Evolutionary conservation across 805 yeast species (phyloP).

Genomic region (Isabelozyma pseudorhagii): DNA sequence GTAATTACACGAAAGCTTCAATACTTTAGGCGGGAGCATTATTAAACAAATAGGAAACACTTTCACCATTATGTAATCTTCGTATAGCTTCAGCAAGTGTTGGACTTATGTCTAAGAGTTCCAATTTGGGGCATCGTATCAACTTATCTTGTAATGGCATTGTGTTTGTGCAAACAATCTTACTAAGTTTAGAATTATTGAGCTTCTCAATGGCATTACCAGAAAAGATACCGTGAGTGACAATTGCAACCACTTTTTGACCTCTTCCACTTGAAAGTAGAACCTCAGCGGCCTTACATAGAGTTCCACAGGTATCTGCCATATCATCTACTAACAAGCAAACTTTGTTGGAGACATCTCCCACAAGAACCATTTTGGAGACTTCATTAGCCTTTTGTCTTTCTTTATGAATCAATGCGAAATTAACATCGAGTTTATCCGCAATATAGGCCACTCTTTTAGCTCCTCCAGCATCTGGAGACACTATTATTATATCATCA

Average conservation of each 20-base stretch:
- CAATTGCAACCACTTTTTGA: conserved; percentile 72
- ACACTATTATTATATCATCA: conserved; percentile 67
- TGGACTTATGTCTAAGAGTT: conserved; percentile 67
- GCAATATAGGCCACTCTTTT: conserved; percentile 86
- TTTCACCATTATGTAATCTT: conserved; percentile 84
- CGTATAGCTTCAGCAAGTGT: conserved; percentile 80
- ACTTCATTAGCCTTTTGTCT: conserved; percentile 82
- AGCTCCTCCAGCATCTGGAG: conserved; percentile 92
- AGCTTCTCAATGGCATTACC: conserved; percentile 73
- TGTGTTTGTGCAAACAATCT: conserved; percentile 76
- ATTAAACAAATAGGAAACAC: conserved; percentile 74
- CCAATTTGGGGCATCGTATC: conserved; percentile 57
- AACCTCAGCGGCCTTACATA: conserved; percentile 79
- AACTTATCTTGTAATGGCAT: conserved; percentile 71
- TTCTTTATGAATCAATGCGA: conserved; percentile 83
- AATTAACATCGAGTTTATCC: conserved; percentile 72
- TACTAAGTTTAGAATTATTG: conserved; percentile 63
- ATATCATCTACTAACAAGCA: conserved; percentile 83
- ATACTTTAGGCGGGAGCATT: conserved; percentile 47
- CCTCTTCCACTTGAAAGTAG: conserved; percentile 61
- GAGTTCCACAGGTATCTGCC: conserved; percentile 89
- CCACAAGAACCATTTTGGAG: conserved; percentile 79
- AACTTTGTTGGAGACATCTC: conserved; percentile 73
- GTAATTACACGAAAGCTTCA: background rate
- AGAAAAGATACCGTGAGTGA: conserved; percentile 76